A percentile compares a stretch with the other conserved stretches of the same genome.
Evolutionary conservation across 768 basidiomycete genomes (phyloP).

Genomic region (Nevesoporus exiguus): DNA sequence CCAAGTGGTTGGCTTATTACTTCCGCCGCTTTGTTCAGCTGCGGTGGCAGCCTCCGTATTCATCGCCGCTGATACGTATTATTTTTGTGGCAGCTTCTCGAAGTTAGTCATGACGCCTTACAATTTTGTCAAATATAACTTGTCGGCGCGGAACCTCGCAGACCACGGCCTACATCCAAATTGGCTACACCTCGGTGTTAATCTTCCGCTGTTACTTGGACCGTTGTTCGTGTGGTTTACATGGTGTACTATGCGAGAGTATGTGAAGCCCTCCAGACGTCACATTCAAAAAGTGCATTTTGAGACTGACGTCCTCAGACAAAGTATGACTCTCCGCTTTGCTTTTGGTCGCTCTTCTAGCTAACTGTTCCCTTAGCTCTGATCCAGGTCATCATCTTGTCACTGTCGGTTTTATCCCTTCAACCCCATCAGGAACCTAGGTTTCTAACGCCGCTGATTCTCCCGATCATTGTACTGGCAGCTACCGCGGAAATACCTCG

Average conservation of each 20-base stretch:
- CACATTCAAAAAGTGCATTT: conserved; percentile 7
- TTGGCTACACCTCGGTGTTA: conserved; percentile 39
- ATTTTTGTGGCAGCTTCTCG: conserved; percentile 28
- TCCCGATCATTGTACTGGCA: conserved; percentile 31
- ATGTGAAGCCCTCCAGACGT: background rate
- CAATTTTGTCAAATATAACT: conserved; percentile 38
- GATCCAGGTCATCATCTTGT: conserved; percentile 28
- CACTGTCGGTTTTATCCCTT: conserved; percentile 29
- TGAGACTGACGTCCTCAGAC: conserved; percentile 12
- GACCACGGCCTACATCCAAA: conserved; percentile 39
- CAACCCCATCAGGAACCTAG: conserved; percentile 41
- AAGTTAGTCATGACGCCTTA: conserved; percentile 32
- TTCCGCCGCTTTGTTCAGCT: conserved; percentile 24
- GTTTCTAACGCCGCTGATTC: conserved; percentile 36
- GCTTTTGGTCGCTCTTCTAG: background rate
- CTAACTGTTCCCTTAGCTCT: conserved; percentile 24
- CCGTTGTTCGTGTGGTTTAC: conserved; percentile 30
- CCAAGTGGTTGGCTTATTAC: conserved; percentile 6
- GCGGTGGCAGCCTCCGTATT: conserved; percentile 11
- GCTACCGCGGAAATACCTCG: conserved; percentile 25
- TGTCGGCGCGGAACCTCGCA: conserved; percentile 35
- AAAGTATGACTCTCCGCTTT: conserved; percentile 10
- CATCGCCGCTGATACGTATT: conserved; percentile 31
- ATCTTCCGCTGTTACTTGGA: conserved; percentile 39
- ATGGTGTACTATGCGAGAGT: conserved; percentile 10